Percentiles rank a stretch among this genome's conserved stretches.
These are phyloP conservation scores for Cucurbita moschata DNA, from an alignment of 306 rosid species.

Conservation along the genomic window DNA sequence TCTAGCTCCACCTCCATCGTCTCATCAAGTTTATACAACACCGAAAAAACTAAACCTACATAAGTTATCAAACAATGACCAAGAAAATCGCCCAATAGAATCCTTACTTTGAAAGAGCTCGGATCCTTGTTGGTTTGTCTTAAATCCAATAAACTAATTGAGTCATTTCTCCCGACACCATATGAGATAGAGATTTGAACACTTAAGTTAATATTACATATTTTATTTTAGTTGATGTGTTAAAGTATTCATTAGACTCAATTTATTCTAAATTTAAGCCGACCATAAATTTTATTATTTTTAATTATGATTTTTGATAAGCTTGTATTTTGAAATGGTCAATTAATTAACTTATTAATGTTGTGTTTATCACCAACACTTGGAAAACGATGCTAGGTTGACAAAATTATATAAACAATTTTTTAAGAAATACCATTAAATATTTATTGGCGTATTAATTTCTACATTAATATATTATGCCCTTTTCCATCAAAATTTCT, in stretches of 20 bases:
- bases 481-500: background rate
- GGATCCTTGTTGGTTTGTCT: too few species aligned
- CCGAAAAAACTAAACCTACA: too few species aligned
- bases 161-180: too few species aligned
- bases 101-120: too few species aligned
- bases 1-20: too few species aligned
- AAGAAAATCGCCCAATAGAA: too few species aligned
- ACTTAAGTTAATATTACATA: too few species aligned
- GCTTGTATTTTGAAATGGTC: background rate
- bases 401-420: background rate
- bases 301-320: background rate
- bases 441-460: background rate
- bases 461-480: background rate
- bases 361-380: conserved; percentile 5
- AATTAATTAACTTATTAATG: background rate
- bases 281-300: background rate
- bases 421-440: background rate
- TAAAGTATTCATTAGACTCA: background rate
- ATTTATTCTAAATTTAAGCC: background rate
- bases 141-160: too few species aligned
- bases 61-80: too few species aligned
- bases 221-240: background rate
- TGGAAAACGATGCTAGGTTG: conserved; percentile 2
- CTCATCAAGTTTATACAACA: too few species aligned
- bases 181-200: too few species aligned